Evolutionary conservation across 208 protist genomes (phyloP).

Genomic region (Crithidia bombi): DNA sequence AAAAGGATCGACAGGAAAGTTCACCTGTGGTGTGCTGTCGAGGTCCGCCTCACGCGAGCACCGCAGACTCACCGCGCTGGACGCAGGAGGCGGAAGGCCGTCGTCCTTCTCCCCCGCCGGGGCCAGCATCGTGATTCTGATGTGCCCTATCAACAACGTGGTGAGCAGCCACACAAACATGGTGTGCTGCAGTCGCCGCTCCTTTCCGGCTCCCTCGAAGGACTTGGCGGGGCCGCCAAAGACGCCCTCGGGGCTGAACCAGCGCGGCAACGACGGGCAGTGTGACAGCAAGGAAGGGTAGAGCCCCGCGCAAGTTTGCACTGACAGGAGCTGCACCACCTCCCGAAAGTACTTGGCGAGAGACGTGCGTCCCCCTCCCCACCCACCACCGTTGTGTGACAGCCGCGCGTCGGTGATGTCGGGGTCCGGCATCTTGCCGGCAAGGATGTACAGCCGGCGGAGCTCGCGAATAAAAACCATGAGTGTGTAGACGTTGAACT

Average conservation of each 20-base stretch:
- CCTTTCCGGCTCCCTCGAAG: conserved; percentile 12
- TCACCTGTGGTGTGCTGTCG: conserved; percentile 18
- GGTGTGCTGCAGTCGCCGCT: conserved; percentile 29
- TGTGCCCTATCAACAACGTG: conserved; percentile 27
- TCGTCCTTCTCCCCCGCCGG: conserved; percentile 11
- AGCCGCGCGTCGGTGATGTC: conserved; percentile 10
- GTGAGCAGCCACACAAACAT: conserved; percentile 33
- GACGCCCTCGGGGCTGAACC: conserved; percentile 33
- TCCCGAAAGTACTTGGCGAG: conserved; percentile 44
- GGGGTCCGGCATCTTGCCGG: conserved; percentile 6
- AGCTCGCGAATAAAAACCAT: conserved; percentile 68
- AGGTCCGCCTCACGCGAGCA: conserved; percentile 23
- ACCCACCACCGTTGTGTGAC: background rate
- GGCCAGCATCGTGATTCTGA: conserved; percentile 11
- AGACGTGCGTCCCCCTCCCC: background rate
- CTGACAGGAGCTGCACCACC: conserved; percentile 49
- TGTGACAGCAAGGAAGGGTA: conserved; percentile 67
- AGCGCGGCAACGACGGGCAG: conserved; percentile 44
- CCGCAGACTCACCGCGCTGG: conserved; percentile 2
- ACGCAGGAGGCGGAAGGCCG: conserved; percentile 2
- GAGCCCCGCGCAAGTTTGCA: conserved; percentile 63
- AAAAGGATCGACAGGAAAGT: background rate
- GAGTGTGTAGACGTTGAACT: conserved; percentile 47
- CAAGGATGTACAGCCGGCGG: conserved; percentile 35
- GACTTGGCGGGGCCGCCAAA: conserved; percentile 12